Conservation (phyloP, 805 yeast genomes). For the Maudiozyma saulgeensis region DNA sequence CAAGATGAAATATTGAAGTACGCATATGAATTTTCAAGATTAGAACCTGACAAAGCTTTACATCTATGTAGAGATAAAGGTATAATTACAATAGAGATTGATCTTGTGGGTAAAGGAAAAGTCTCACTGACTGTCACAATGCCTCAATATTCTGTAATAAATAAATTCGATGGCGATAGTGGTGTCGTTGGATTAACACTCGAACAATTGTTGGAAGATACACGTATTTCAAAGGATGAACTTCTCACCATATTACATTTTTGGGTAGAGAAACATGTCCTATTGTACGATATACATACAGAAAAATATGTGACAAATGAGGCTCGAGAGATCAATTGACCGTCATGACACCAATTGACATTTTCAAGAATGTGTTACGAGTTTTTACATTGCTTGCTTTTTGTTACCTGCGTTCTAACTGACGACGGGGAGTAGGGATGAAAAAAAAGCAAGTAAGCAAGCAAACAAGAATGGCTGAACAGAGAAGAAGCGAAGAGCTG, state of each 20-base stretch:
- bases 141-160: conserved; percentile 6
- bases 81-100: conserved; percentile 48
- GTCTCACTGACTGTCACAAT: neutral
- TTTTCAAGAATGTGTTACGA: no score
- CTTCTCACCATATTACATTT: neutral
- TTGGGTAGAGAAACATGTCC: neutral
- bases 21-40: conserved; percentile 32
- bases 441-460: no score
- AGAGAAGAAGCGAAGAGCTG: no score
- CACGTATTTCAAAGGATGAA: neutral
- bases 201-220: conserved; percentile 9
- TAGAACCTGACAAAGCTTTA: conserved; percentile 51
- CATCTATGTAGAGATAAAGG: conserved; percentile 53
- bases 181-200: conserved; percentile 26
- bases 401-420: no score
- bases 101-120: conserved; percentile 32
- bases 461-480: no score
- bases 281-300: neutral
- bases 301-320: neutral
- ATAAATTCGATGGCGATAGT: neutral
- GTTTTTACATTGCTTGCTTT: no score
- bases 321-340: neutral
- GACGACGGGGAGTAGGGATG: no score
- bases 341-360: no score
- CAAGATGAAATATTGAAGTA: conserved; percentile 25